Base-by-base conservation (phyloP, 1,284 basidiomycete genomes). In the Naganishia liquefaciens region DNA sequence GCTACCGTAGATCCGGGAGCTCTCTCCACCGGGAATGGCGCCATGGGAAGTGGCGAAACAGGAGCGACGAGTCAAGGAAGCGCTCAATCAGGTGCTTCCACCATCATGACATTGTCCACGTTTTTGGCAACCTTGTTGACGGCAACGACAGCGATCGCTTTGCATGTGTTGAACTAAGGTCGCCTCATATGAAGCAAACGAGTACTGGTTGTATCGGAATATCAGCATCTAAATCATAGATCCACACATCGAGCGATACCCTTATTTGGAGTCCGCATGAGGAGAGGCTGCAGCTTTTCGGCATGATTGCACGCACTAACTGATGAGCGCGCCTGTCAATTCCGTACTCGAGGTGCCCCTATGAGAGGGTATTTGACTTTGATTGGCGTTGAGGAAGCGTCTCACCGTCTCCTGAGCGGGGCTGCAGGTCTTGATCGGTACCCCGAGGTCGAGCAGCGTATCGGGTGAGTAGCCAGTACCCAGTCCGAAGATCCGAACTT, bases 11-110 rank as follows among this genome's bases (percentile, higher is more conserved):
- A 75, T 64, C 70, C 71, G 1, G 70, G 53, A 11, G 74, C 74
- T 0, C 55, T 81, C 47, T 67, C 68, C 58, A 80, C 79, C 2
- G 72, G 75, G 28, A 81, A 81, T 65, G 80, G 80, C 7, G 70
- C 72, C 43, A 73, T 72, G 25, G 72, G 72, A 19, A 55, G 62
- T 19, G 54, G 37, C 33, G 66, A 62, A 23, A 62, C 53, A 13
- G 68, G 68, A 5, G 60, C 57, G 1, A 60, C 57, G 7, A 60
- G 57, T 39, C 40, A 50, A 28, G 57, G 57, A 23, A 60, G 57
- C 28, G 57, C 57, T 9, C 30, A 33, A 11, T 60, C 57, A 21
- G 46, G 46, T 9, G 33, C 57, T 27, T 17, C 33, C n/a, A 25
- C 44, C 5, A 37, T 60, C 10, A 10, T 60, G 33, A 19, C 57